These are phyloP conservation scores for Epichloe hybrida DNA, from an alignment of 2,329 filamentous ascomycete species.

Conservation along the genomic window DNA sequence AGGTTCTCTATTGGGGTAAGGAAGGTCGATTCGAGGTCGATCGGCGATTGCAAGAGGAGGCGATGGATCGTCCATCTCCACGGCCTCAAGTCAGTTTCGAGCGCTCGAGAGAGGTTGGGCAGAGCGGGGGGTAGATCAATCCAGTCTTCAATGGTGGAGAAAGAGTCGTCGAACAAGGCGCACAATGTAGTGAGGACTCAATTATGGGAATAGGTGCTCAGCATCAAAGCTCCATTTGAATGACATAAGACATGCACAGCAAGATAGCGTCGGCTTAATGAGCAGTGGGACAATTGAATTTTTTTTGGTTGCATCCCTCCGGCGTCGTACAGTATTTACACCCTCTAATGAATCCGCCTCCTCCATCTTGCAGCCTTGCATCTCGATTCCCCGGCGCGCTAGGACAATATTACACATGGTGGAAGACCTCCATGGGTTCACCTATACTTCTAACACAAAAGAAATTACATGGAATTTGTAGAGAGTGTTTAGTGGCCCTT, in stretches of 20 bases:
- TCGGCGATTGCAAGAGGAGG: constrained; percentile 52
- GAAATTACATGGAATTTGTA: constrained; percentile 15
- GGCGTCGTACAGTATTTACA: constrained; percentile 33
- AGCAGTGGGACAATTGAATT: constrained; percentile 15
- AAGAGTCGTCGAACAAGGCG: not conserved
- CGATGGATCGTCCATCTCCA: constrained; percentile 17
- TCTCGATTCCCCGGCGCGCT: constrained; percentile 15
- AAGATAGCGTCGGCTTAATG: not conserved
- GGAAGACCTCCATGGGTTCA: constrained; percentile 15
- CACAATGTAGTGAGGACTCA: not conserved
- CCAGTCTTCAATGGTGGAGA: not conserved
- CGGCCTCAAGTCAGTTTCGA: constrained; percentile 22
- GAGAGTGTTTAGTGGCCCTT: constrained; percentile 29
- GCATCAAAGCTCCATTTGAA: not conserved
- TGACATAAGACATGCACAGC: not conserved
- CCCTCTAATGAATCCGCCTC: constrained; percentile 14
- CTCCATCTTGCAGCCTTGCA: constrained; percentile 13
- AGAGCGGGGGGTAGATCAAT: constrained; percentile 26
- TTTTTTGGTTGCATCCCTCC: constrained; percentile 18
- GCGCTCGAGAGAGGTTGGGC: constrained; percentile 30
- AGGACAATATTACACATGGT: constrained; percentile 24
- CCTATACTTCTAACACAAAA: constrained; percentile 22
- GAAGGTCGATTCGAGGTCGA: constrained; percentile 59
- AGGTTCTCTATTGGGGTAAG: constrained; percentile 50
- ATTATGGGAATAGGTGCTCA: not conserved